Conservation (phyloP, 164 flowering plant species). For the Cinnamomum chago region DNA sequence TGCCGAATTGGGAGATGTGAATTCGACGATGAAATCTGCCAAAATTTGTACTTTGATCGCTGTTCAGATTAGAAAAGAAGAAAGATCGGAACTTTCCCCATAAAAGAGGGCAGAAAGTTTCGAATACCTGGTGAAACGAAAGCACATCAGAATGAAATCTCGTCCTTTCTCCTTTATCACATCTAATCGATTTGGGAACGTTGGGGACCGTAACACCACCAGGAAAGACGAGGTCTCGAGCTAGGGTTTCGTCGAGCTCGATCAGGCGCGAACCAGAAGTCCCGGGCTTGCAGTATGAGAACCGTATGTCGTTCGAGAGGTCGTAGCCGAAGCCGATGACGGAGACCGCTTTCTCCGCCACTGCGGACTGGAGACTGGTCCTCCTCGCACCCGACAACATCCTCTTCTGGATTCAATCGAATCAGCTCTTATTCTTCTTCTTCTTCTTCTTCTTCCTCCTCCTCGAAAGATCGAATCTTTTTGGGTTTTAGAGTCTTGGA, state of each 20-base stretch:
- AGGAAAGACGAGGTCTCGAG: constrained; percentile 53
- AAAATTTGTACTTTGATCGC: too few species aligned
- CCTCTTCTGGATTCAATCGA: neutral
- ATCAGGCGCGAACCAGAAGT: constrained; percentile 50
- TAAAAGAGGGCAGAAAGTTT: neutral
- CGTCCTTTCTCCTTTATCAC: constrained; percentile 85
- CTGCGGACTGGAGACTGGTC: constrained; percentile 42
- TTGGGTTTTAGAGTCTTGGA: neutral
- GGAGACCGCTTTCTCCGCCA: constrained; percentile 69
- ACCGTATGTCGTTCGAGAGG: constrained; percentile 45
- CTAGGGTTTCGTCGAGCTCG: constrained; percentile 37
- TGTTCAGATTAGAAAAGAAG: too few species aligned
- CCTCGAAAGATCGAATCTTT: neutral
- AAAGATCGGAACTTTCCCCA: too few species aligned
- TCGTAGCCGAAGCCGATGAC: constrained; percentile 78
- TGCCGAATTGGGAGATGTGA: too few species aligned
- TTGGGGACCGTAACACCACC: constrained; percentile 51
- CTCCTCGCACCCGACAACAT: neutral
- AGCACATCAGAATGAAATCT: constrained; percentile 80
- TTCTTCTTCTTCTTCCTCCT: neutral
- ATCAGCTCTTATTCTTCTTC: too few species aligned
- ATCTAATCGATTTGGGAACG: constrained; percentile 56
- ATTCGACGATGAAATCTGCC: too few species aligned
- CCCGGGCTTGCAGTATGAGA: constrained; percentile 57
- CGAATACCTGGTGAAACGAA: constrained; percentile 68